Percentiles rank a stretch among this genome's conserved stretches.
Evolutionary conservation across 345 rosid genomes (phyloP).

Genomic region (Anacardium occidentale): DNA sequence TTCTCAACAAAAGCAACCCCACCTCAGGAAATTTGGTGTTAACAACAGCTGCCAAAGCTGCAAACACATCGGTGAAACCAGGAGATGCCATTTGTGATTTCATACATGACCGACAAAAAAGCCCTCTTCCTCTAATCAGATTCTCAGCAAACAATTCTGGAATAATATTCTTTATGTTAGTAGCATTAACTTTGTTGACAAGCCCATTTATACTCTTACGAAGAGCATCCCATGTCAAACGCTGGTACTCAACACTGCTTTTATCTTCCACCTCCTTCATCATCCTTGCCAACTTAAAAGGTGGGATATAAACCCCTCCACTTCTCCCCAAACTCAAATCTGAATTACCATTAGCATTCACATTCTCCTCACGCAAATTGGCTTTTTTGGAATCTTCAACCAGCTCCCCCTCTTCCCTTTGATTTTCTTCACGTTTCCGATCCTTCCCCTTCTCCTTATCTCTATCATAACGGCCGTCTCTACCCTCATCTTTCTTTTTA

Average conservation of each 20-base stretch:
- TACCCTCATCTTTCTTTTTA: slow-evolving; percentile 32
- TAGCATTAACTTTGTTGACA: slow-evolving; percentile 83
- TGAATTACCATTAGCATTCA: slow-evolving; percentile 27
- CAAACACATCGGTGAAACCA: slow-evolving; percentile 82
- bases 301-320: slow-evolving; percentile 92
- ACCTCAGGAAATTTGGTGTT: slow-evolving; percentile 90
- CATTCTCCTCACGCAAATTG: slow-evolving; percentile 35
- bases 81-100: slow-evolving; percentile 99
- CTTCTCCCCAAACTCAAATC: slow-evolving; percentile 42
- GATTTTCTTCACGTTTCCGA: slow-evolving; percentile 33
- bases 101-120: slow-evolving; percentile 86
- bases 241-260: slow-evolving; percentile 76
- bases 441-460: slow-evolving; percentile 28
- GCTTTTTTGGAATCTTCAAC: slow-evolving; percentile 32
- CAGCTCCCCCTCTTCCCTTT: slow-evolving; percentile 26
- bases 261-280: slow-evolving; percentile 85
- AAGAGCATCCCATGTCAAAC: slow-evolving; percentile 95
- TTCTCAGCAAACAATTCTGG: slow-evolving; percentile 88
- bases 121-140: slow-evolving; percentile 84
- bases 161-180: slow-evolving; percentile 78
- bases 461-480: slow-evolving; percentile 24
- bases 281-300: slow-evolving; percentile 84
- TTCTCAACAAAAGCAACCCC: slow-evolving; percentile 72
- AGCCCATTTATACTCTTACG: slow-evolving; percentile 92
- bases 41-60: slow-evolving; percentile 80